A percentile compares a stretch with the other conserved stretches of the same genome.
These are phyloP conservation scores for Baudoinia panamericana DNA, from an alignment of 495 filamentous ascomycete species.

Conservation along the genomic window DNA sequence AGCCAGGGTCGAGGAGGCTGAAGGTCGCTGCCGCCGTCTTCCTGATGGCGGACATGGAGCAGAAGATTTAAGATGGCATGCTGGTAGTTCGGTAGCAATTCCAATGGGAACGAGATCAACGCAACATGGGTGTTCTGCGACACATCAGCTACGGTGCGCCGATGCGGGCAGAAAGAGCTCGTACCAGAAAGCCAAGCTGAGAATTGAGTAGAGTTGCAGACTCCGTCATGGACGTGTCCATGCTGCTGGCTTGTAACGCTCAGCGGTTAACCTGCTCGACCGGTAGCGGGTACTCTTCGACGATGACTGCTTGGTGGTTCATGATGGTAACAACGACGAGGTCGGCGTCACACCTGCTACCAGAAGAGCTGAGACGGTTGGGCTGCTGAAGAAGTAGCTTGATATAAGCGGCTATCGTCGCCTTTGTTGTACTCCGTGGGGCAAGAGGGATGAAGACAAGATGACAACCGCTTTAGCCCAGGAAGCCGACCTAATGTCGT, in stretches of 20 bases:
- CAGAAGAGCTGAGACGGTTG: too few species aligned
- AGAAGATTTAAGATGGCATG: constrained; percentile 76
- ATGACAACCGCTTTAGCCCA: too few species aligned
- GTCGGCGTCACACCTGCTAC: neutral
- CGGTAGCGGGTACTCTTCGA: constrained; percentile 12
- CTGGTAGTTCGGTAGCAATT: constrained; percentile 66
- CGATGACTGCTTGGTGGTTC: constrained; percentile 12
- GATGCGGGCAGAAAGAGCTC: constrained; percentile 5
- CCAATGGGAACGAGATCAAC: constrained; percentile 80
- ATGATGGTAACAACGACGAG: constrained; percentile 3
- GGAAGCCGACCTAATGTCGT: too few species aligned
- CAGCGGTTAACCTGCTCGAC: constrained; percentile 19
- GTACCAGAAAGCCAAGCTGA: constrained; percentile 30
- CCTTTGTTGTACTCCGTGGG: too few species aligned
- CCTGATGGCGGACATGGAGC: constrained; percentile 37
- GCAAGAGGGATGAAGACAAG: too few species aligned
- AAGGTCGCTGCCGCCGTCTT: constrained; percentile 14
- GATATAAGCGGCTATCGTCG: neutral
- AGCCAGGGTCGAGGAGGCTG: constrained; percentile 22
- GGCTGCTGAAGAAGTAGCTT: too few species aligned
- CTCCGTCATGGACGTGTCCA: constrained; percentile 22
- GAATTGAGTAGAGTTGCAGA: constrained; percentile 28
- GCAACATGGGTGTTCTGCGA: constrained; percentile 71
- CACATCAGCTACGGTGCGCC: neutral
- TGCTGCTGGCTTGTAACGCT: neutral